phyloP scores from a whole-genome alignment of 441 rosid species.

The Cnidoscolus chayamansa region DNA sequence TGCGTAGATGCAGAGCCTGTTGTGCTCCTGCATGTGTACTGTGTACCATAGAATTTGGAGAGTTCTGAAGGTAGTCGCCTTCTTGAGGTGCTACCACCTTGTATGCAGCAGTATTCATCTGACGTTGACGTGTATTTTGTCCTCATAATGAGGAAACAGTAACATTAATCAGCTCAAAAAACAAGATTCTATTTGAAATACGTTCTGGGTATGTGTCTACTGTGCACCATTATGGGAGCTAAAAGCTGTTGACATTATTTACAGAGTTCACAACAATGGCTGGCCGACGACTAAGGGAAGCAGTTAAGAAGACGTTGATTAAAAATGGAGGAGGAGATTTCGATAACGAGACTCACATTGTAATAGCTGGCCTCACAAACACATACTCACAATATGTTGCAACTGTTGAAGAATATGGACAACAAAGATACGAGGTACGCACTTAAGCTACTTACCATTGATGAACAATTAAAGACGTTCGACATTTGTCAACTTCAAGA shows the following conservation, averaged over 20 bases:
- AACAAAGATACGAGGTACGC: constrained; percentile 49
- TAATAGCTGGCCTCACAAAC: constrained; percentile 58
- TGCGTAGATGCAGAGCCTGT: too few relatives aligned
- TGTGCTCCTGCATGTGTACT: background rate
- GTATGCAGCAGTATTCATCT: too few relatives aligned
- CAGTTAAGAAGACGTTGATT: constrained; percentile 47
- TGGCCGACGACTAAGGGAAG: constrained; percentile 53
- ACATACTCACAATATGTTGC: constrained; percentile 53
- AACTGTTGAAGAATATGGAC: constrained; percentile 52
- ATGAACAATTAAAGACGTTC: too few relatives aligned
- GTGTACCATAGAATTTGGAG: background rate
- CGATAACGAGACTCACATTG: constrained; percentile 36
- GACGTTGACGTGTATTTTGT: too few relatives aligned
- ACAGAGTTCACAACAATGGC: constrained; percentile 64
- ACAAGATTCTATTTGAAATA: too few relatives aligned
- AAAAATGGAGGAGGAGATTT: constrained; percentile 48
- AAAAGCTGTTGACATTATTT: constrained; percentile 13
- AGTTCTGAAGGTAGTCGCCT: too few relatives aligned
- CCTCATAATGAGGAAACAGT: too few relatives aligned
- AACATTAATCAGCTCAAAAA: too few relatives aligned
- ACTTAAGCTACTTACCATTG: background rate
- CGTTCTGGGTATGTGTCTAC: background rate
- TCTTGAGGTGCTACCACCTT: background rate
- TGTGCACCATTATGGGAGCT: background rate
- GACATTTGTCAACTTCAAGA: too few relatives aligned